A percentile compares a stretch with the other conserved stretches of the same genome.
These are phyloP conservation scores for Mycena latifolia DNA, from an alignment of 768 basidiomycete species.

Conservation along the genomic window DNA sequence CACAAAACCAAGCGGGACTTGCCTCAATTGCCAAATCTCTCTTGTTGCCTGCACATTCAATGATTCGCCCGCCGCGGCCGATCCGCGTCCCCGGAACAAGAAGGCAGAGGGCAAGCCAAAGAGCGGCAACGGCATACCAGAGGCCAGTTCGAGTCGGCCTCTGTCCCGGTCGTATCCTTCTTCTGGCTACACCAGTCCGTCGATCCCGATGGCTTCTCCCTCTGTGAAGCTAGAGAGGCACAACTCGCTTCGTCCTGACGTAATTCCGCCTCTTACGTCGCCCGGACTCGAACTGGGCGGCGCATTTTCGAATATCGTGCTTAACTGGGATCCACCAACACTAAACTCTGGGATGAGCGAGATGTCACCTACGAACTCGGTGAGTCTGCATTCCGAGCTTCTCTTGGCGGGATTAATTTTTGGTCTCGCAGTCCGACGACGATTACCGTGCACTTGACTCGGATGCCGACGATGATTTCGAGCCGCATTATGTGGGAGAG, in stretches of 20 bases:
- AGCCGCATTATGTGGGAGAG: constrained; percentile 36
- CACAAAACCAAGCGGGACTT: constrained; percentile 34
- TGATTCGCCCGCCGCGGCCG: constrained; percentile 35
- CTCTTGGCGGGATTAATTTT: background rate
- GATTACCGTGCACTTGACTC: constrained; percentile 32
- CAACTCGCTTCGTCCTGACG: constrained; percentile 36
- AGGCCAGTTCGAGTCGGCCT: constrained; percentile 23
- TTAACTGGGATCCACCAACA: constrained; percentile 32
- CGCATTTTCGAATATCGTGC: constrained; percentile 35
- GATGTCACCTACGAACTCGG: constrained; percentile 1
- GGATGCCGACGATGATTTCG: constrained; percentile 36
- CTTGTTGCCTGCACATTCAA: constrained; percentile 31
- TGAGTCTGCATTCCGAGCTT: background rate
- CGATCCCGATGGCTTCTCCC: constrained; percentile 30
- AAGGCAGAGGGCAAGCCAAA: constrained; percentile 30
- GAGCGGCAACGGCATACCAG: constrained; percentile 20
- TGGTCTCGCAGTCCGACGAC: constrained; percentile 30
- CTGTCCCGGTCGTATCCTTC: constrained; percentile 27
- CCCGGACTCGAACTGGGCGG: constrained; percentile 32
- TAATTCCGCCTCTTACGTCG: constrained; percentile 33
- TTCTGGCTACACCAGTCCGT: constrained; percentile 29
- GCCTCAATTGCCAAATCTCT: constrained; percentile 37
- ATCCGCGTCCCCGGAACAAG: constrained; percentile 35
- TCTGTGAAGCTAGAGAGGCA: constrained; percentile 35
- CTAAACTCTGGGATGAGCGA: constrained; percentile 14